Conservation (phyloP, 2,329 filamentous ascomycete genomes). For the Sporothrix variecibatus region DNA sequence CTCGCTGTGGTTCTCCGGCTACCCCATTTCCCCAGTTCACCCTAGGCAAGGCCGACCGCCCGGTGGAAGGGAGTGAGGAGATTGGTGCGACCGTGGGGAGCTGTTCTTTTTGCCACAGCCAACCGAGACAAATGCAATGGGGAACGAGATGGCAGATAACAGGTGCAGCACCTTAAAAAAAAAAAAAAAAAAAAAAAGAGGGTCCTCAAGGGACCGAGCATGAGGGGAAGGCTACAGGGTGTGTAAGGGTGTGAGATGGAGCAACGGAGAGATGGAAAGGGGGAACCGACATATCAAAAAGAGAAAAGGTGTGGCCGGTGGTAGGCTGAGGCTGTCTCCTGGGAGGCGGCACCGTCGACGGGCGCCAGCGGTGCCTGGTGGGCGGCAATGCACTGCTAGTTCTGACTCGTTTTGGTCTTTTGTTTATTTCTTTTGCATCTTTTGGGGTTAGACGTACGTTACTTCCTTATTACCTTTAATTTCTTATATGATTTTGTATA, state of each 20-base stretch:
- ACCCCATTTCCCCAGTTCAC: background rate
- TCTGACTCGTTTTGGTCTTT: background rate
- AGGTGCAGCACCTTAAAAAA: background rate
- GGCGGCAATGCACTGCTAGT: conserved; percentile 2
- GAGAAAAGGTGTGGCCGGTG: background rate
- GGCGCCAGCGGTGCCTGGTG: conserved; percentile 1
- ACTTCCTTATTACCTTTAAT: background rate
- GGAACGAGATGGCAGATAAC: background rate
- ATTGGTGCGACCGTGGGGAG: background rate
- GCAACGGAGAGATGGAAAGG: conserved; percentile 18
- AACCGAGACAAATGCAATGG: background rate
- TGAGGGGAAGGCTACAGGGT: background rate
- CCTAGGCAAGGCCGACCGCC: background rate
- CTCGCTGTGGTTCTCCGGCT: background rate
- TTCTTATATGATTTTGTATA: background rate
- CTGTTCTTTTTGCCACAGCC: background rate
- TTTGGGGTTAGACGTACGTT: conserved; percentile 1
- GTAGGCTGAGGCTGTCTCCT: background rate
- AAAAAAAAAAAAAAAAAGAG: background rate
- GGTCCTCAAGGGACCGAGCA: background rate
- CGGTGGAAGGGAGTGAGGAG: conserved; percentile 17
- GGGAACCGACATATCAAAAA: background rate
- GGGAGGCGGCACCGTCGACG: too few relatives aligned
- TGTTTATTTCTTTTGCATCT: background rate
- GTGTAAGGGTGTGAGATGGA: conserved; percentile 4